These are phyloP conservation scores for Hypomyces perniciosus DNA, from an alignment of 2,329 filamentous ascomycete species.

Conservation along the genomic window DNA sequence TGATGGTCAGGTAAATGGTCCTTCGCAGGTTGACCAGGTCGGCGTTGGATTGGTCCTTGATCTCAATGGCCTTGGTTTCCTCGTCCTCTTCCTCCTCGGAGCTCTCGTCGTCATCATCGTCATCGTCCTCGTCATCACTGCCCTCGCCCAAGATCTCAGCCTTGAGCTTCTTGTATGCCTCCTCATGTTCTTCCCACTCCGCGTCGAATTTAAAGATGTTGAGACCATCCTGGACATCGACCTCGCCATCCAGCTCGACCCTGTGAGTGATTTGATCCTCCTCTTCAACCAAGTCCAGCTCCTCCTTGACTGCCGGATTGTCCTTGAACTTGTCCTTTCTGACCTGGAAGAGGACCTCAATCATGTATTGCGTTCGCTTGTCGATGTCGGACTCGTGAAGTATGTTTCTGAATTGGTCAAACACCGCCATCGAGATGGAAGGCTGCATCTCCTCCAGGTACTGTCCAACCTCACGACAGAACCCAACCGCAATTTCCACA, in stretches of 20 bases:
- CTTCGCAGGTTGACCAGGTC: constrained; percentile 89
- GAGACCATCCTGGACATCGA: constrained; percentile 78
- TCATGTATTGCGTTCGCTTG: constrained; percentile 98
- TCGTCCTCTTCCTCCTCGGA: constrained; percentile 67
- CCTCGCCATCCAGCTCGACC: constrained; percentile 72
- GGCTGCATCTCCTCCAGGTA: constrained; percentile 94
- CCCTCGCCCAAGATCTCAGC: constrained; percentile 90
- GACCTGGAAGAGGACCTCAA: constrained; percentile 94
- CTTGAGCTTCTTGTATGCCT: constrained; percentile 82
- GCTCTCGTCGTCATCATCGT: constrained; percentile 58
- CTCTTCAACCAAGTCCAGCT: constrained; percentile 92
- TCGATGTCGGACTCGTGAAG: constrained; percentile 96
- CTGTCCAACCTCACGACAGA: constrained; percentile 88
- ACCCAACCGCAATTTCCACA: constrained; percentile 91
- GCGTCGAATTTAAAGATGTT: constrained; percentile 95
- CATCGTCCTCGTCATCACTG: constrained; percentile 73
- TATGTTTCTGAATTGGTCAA: constrained; percentile 92
- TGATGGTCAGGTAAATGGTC: constrained; percentile 95
- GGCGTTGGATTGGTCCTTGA: constrained; percentile 96
- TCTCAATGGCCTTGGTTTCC: constrained; percentile 80
- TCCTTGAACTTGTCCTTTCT: constrained; percentile 96
- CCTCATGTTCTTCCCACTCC: constrained; percentile 86
- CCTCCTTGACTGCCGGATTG: constrained; percentile 82
- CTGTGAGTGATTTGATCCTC: constrained; percentile 96
- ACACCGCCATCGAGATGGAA: constrained; percentile 80